These are phyloP conservation scores for Geranomyces michiganensis DNA, from an alignment of 192 early-diverging fungal genomes.

Conservation along the genomic window DNA sequence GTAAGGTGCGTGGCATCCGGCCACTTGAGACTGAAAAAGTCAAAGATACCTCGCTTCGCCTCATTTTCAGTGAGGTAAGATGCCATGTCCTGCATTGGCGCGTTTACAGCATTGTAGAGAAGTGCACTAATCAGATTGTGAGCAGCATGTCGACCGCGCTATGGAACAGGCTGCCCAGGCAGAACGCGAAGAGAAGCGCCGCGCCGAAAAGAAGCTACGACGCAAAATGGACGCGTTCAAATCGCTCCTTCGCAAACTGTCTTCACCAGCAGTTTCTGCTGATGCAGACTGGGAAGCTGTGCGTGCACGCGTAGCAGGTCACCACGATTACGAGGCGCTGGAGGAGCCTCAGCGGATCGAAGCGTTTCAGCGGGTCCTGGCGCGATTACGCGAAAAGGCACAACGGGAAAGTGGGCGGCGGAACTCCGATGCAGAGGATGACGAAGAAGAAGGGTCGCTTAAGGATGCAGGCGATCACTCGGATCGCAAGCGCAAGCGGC, in stretches of 20 bases:
- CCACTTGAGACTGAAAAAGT: slow-evolving; percentile 10
- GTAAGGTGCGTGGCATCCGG: not conserved
- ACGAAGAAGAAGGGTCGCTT: slow-evolving; percentile 67
- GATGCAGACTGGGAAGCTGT: slow-evolving; percentile 72
- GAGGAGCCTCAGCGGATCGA: slow-evolving; percentile 67
- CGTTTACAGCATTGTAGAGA: not conserved
- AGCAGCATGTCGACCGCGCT: not conserved
- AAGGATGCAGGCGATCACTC: slow-evolving; percentile 4
- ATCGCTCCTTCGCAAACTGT: slow-evolving; percentile 67
- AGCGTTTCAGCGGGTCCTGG: slow-evolving; percentile 75
- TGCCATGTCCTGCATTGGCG: not conserved
- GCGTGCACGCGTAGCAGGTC: not conserved
- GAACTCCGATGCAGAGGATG: slow-evolving; percentile 57
- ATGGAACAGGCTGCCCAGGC: slow-evolving; percentile 59
- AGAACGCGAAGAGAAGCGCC: slow-evolving; percentile 72
- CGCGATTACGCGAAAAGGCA: slow-evolving; percentile 59
- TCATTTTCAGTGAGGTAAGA: slow-evolving; percentile 40
- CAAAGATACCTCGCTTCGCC: slow-evolving; percentile 19
- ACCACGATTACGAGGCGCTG: slow-evolving; percentile 66
- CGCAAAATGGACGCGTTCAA: slow-evolving; percentile 81
- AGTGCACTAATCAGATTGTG: not conserved
- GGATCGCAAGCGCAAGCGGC: slow-evolving; percentile 18
- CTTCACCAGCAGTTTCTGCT: slow-evolving; percentile 56
- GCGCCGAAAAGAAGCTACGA: slow-evolving; percentile 67
- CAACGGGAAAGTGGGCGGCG: slow-evolving; percentile 44